Base-by-base conservation (phyloP, 1,139 yeast genomes). In the Nadsonia commutata region DNA sequence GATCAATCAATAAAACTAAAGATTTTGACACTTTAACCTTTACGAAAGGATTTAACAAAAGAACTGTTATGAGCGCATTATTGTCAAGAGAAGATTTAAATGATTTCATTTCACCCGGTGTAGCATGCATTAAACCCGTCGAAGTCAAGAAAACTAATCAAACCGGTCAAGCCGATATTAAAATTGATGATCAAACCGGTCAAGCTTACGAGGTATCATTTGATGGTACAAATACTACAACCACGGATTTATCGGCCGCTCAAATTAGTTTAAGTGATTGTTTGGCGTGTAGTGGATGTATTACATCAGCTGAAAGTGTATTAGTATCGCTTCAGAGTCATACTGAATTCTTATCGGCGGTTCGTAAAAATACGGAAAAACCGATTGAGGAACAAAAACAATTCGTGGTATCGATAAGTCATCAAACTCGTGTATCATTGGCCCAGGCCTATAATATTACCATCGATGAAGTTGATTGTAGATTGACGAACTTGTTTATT, bases 271-370 rank as follows among this genome's bases (percentile, higher is more conserved):
- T 90, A 39, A 78, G 88, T 8, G 99, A 90, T 65, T 90, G 99
- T 62, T 67, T 90, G 43, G 98, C 98, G 0, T 90, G 99, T 56
- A 79, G 94, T 2, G 99, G 99, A 1, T 90, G 99, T 60, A 86
- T 90, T 48, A 90, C 98, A 0, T 83, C 95, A 9, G 94, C 96
- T 13, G 99, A 90, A 57, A 95, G 88, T 52, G 88, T 90, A 18
- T 65, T 90, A 43, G 83, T 90, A 38, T 85, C 95, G 2, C 80
- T 85, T 52, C 98, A 90, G 60, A 83, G 94, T 33, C 94, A 88
- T 55, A 74, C 73, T 31, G 93, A 86, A 53, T 70, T 90, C 43
- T 52, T 84, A 22, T 71, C 74, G 42, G 83, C 79, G 20, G 63
- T 84, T 50, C 57, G 64, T 40, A 58, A 59, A 18, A 59, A 65